Base-by-base conservation (phyloP, 176 grass and related monocot species). In the Aechmea fasciata region DNA sequence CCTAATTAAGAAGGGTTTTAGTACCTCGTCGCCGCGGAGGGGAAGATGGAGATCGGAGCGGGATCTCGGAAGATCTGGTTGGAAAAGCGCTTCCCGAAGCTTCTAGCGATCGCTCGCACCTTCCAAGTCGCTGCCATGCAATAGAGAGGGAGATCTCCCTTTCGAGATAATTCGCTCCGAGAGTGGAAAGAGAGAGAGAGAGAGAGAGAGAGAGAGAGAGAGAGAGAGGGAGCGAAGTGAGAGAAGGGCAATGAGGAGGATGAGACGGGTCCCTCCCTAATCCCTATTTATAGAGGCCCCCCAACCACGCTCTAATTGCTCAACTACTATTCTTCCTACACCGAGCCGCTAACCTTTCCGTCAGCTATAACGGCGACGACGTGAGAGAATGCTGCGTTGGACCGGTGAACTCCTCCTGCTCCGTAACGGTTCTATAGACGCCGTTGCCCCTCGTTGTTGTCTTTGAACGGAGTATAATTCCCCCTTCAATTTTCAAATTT, bases 51-150 rank as follows among this genome's bases (percentile, higher is more conserved):
- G 13, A 57, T 57, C 3, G 52, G 13, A 61, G n/a, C 17, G 10
- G 55, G 55, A 61, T 19, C 55, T 41, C 33, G 33, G 4, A 7
- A 22, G 87, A 84, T 78, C 71, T 84, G 94, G 72, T 84, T 75
- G 41, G 93, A 64, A 72, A 99, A 80, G 33, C 71, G 77, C 72
- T 76, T 85, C 53, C 71, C 83, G 71, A 80, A 78, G 73, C 82
- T 85, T 57, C 84, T 82, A 84, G 84, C 87, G 82, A 99, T 78
- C 64, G 28, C 76, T 75, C 87, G 87, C 69, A 86, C 87, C 84
- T 90, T 97, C 54, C 69, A 77, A 17, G 20, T 77, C 48, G 77
- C 89, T 18, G 94, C 94, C 94, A 99, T 99, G 86, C 90, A 93
- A 90, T 8, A 15, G 10, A 61, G 17, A 7, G 15, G 20, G 55